Base-by-base conservation (phyloP, 2,329 filamentous ascomycete species). In the Ascochyta rabiei region DNA sequence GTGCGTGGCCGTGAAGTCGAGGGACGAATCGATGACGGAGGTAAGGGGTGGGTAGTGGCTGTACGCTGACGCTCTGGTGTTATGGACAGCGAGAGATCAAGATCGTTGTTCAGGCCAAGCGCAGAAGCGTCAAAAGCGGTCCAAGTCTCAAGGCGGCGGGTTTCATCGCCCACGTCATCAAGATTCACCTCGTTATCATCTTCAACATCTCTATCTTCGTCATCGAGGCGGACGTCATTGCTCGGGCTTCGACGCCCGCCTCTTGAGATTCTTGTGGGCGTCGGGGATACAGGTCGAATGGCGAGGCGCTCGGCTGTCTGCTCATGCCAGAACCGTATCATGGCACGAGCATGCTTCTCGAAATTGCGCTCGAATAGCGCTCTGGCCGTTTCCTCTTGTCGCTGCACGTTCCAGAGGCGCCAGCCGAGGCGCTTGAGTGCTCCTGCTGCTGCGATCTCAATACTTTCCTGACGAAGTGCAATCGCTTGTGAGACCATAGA, bases 351-450 rank as follows among this genome's bases (percentile, higher is more conserved):
- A 66, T 86, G 84, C 57, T 82, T 82, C 49, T 82, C 77, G 33
- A 81, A 76, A 57, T 82, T 84, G 16, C 84, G 75, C 16, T 80
- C 76, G 44, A 77, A 75, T 59, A 86, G 73, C 6, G 82, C 81
- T 31, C 81, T 74, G 0, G 83, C 82, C 35, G 78, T 84, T 52
- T 85, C 79, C 9, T 76, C 69, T 21, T 78, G 78, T 46, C 80
- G 79, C 21, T 77, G 75, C 4, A 83, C 72, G 35, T 84, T 82
- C 71, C 86, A 86, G 2, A 83, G 73, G 7, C 79, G 79, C 71
- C 85, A 82, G 48, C 82, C 84, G n/a, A 86, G 72, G 62, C 80
- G 83, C 65, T 82, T 83, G 52, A 86, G 72, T 21, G 76, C 77
- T 13, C 72, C 73, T 10, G 76, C 75, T 13, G 82, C 80, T 4